These are phyloP conservation scores for Balakata baccata DNA, from an alignment of 345 rosid species.

Conservation along the genomic window DNA sequence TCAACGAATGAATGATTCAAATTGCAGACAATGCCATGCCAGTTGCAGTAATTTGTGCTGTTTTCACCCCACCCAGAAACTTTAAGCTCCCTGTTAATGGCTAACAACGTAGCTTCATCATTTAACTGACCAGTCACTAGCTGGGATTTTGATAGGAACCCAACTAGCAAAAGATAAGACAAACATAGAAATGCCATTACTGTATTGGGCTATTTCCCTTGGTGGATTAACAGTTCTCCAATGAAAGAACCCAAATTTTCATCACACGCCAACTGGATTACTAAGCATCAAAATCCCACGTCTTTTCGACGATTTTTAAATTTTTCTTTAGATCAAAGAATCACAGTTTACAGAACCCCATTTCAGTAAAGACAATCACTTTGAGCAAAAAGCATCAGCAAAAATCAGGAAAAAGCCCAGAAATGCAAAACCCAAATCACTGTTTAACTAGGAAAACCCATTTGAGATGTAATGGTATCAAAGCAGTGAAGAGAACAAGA, in stretches of 20 bases:
- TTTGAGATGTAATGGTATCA: constrained; percentile 22
- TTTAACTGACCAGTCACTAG: constrained; percentile 41
- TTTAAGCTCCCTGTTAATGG: constrained; percentile 61
- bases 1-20: constrained; percentile 63
- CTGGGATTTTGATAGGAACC: constrained; percentile 50
- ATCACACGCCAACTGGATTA: background rate
- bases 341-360: background rate
- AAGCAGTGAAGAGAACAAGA: constrained; percentile 12
- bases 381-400: background rate
- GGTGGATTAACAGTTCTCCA: constrained; percentile 9
- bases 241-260: constrained; percentile 21
- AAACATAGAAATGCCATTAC: constrained; percentile 45
- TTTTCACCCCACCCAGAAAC: constrained; percentile 84
- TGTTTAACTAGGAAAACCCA: constrained; percentile 27
- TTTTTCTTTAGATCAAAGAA: constrained; percentile 21
- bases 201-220: background rate
- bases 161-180: constrained; percentile 44
- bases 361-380: constrained; percentile 7
- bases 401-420: background rate
- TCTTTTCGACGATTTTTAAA: background rate
- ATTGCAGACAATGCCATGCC: constrained; percentile 71
- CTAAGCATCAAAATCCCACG: background rate
- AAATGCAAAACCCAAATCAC: constrained; percentile 29
- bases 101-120: constrained; percentile 58
- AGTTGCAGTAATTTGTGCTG: constrained; percentile 60